phyloP scores from a whole-genome alignment of 352 stramenopile species.

The Lagenidium giganteum region DNA sequence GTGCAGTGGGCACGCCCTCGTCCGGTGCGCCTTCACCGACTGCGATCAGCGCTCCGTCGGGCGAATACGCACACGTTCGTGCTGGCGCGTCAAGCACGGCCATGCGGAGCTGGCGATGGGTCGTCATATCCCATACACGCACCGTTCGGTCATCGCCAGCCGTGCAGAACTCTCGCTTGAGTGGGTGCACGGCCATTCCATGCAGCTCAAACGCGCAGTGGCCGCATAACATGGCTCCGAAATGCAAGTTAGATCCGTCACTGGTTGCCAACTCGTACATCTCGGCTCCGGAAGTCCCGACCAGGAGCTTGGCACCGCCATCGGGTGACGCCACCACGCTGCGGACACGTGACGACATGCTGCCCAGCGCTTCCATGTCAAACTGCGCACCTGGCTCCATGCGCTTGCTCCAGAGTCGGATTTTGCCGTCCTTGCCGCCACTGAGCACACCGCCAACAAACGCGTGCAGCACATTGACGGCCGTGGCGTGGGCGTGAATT shows the following conservation, averaged over 20 bases:
- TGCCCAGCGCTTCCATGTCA: constrained; percentile 50
- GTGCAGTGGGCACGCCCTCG: too few species aligned
- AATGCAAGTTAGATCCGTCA: constrained; percentile 63
- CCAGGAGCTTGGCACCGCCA: constrained; percentile 58
- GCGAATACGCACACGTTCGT: constrained; percentile 63
- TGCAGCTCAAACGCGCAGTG: constrained; percentile 76
- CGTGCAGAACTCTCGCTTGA: constrained; percentile 54
- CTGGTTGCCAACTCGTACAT: constrained; percentile 78
- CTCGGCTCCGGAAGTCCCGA: constrained; percentile 76
- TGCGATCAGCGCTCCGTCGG: constrained; percentile 67
- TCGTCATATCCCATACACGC: constrained; percentile 75
- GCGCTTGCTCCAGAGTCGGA: constrained; percentile 55
- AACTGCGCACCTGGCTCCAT: constrained; percentile 57
- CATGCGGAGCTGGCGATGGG: constrained; percentile 31
- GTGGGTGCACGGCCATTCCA: constrained; percentile 52
- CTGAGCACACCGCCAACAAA: constrained; percentile 48
- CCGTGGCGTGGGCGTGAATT: constrained; percentile 39
- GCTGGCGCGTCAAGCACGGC: constrained; percentile 52
- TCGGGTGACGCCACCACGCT: constrained; percentile 46
- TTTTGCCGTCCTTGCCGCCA: constrained; percentile 53
- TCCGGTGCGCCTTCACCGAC: constrained; percentile 59
- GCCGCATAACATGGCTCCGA: constrained; percentile 57
- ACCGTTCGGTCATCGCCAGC: constrained; percentile 76
- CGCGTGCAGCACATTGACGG: constrained; percentile 36
- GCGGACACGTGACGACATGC: constrained; percentile 30